These are phyloP conservation scores for Globisporangium camurandrum DNA, from an alignment of 352 stramenopile genomes.

Conservation along the genomic window DNA sequence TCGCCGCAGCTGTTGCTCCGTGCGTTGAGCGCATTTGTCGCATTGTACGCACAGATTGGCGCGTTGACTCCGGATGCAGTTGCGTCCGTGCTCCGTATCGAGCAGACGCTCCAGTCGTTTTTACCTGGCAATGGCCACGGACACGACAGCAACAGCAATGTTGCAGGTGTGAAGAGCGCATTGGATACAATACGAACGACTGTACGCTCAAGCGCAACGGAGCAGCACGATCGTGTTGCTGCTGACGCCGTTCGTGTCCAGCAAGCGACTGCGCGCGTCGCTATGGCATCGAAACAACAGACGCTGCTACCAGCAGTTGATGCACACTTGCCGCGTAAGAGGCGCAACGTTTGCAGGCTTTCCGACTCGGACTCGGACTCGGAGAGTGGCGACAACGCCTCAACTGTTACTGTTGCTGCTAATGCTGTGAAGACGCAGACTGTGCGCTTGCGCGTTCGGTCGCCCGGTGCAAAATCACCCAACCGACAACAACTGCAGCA, in stretches of 20 bases:
- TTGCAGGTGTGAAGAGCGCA: neutral
- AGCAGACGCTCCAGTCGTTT: slow-evolving; percentile 52
- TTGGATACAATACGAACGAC: neutral
- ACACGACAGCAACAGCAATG: neutral
- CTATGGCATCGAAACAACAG: neutral
- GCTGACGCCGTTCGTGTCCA: no score
- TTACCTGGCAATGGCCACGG: no score
- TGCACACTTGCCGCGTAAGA: slow-evolving; percentile 20
- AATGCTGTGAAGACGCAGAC: neutral
- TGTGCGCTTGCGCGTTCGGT: neutral
- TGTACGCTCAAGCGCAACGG: no score
- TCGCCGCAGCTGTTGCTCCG: slow-evolving; percentile 47
- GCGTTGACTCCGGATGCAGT: slow-evolving; percentile 59
- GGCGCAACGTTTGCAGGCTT: no score
- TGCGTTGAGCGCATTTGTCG: slow-evolving; percentile 52
- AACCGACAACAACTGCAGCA: no score
- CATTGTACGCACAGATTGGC: slow-evolving; percentile 70
- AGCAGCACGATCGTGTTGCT: no score
- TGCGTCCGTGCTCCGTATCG: slow-evolving; percentile 56
- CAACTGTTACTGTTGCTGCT: neutral
- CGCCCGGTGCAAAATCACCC: neutral
- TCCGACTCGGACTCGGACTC: slow-evolving; percentile 40
- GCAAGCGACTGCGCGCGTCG: no score
- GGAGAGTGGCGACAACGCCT: slow-evolving; percentile 8
- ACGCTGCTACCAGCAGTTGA: neutral